These are phyloP conservation scores for Paraleonurus japonicus DNA, from an alignment of 257 asterid genomes.

Conservation along the genomic window DNA sequence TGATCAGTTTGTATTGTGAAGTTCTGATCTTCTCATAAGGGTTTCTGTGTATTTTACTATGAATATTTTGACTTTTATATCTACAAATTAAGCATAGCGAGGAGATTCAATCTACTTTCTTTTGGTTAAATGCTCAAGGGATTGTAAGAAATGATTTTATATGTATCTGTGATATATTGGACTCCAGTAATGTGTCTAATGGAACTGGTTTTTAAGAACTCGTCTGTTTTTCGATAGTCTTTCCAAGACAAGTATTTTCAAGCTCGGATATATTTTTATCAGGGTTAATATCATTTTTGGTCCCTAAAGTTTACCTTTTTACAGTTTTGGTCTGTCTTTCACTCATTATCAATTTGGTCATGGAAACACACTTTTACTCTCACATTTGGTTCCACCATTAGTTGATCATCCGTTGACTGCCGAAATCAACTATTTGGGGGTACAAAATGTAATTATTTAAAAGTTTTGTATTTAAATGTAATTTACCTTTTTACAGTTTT, in stretches of 20 bases:
- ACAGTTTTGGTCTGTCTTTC: no score
- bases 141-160: not conserved
- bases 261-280: not conserved
- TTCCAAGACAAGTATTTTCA: not conserved
- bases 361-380: no score
- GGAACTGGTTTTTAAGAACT: not conserved
- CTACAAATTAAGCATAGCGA: slow-evolving; percentile 2
- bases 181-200: not conserved
- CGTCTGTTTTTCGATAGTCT: not conserved
- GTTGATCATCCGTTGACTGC: no score
- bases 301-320: no score
- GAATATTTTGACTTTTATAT: not conserved
- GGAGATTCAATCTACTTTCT: not conserved
- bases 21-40: not conserved
- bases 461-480: no score
- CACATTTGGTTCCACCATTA: no score
- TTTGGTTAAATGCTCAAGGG: not conserved
- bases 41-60: not conserved
- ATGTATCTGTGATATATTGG: not conserved
- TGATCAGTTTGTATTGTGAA: slow-evolving; percentile 2
- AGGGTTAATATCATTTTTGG: no score
- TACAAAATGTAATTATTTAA: no score
- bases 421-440: no score
- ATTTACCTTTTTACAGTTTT: no score
- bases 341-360: no score